These are phyloP conservation scores for Claviceps digitariae DNA, from an alignment of 2,329 filamentous ascomycete genomes.

Conservation along the genomic window DNA sequence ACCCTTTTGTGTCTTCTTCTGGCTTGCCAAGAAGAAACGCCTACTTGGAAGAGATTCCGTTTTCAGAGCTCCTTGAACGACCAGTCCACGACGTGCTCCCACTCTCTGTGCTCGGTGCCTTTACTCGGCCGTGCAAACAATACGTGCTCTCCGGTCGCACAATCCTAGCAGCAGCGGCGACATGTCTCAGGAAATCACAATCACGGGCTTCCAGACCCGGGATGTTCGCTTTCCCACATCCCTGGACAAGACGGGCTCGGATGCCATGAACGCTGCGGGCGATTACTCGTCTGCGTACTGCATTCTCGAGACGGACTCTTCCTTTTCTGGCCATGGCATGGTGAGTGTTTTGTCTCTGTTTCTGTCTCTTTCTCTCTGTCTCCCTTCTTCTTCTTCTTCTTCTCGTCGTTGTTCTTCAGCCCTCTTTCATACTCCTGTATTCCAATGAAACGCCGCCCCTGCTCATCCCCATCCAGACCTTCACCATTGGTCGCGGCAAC, in stretches of 20 bases:
- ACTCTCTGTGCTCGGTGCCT: no score
- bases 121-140: no score
- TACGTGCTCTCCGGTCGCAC: not conserved
- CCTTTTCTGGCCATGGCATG: conserved; percentile 65
- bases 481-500: conserved; percentile 81
- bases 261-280: conserved; percentile 90
- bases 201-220: conserved; percentile 57
- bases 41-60: no score
- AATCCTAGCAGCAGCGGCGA: not conserved
- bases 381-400: not conserved
- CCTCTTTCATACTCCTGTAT: not conserved
- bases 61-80: no score
- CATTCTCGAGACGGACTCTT: conserved; percentile 69
- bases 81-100: not conserved
- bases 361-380: not conserved
- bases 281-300: conserved; percentile 95
- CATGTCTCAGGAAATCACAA: conserved; percentile 41
- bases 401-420: not conserved
- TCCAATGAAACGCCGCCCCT: no score
- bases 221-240: conserved; percentile 82
- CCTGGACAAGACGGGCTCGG: conserved; percentile 87
- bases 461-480: conserved; percentile 36
- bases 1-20: no score
- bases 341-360: conserved; percentile 23
- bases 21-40: not conserved